Conservation (phyloP, 768 basidiomycete species). For the Sistotremastrum suecicum region DNA sequence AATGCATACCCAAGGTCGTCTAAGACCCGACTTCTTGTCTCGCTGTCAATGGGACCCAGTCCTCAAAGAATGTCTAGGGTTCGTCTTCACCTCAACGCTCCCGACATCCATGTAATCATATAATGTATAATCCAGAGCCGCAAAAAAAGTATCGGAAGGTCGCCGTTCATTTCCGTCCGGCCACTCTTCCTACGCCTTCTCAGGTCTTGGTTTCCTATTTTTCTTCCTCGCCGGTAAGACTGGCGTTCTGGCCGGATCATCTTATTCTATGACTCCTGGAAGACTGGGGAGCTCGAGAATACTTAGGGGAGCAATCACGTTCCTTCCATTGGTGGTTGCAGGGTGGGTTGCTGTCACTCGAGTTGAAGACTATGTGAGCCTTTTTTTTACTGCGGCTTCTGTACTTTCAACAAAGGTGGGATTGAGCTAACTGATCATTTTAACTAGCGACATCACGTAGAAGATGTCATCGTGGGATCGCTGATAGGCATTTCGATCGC, state of each 20-base stretch:
- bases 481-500: slow-evolving; percentile 40
- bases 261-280: slow-evolving; percentile 19
- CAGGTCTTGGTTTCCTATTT: slow-evolving; percentile 48
- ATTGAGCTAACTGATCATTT: not conserved
- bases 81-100: not conserved
- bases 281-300: slow-evolving; percentile 33
- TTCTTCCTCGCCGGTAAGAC: slow-evolving; percentile 55
- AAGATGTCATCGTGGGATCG: slow-evolving; percentile 53
- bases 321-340: slow-evolving; percentile 41
- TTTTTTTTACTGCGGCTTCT: not conserved
- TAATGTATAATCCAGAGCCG: slow-evolving; percentile 13
- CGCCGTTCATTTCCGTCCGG: slow-evolving; percentile 52
- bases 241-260: slow-evolving; percentile 38
- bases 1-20: slow-evolving; percentile 19
- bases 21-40: slow-evolving; percentile 54
- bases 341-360: slow-evolving; percentile 48
- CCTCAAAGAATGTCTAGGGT: slow-evolving; percentile 42
- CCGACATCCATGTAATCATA: slow-evolving; percentile 2
- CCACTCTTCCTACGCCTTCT: slow-evolving; percentile 52
- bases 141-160: slow-evolving; percentile 22
- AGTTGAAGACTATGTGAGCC: slow-evolving; percentile 50
- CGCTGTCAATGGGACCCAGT: slow-evolving; percentile 47
- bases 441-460: slow-evolving; percentile 47
- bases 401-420: not conserved
- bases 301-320: slow-evolving; percentile 29